phyloP scores from a whole-genome alignment of 768 basidiomycete species.

The Strobilomyces dryophilus region DNA sequence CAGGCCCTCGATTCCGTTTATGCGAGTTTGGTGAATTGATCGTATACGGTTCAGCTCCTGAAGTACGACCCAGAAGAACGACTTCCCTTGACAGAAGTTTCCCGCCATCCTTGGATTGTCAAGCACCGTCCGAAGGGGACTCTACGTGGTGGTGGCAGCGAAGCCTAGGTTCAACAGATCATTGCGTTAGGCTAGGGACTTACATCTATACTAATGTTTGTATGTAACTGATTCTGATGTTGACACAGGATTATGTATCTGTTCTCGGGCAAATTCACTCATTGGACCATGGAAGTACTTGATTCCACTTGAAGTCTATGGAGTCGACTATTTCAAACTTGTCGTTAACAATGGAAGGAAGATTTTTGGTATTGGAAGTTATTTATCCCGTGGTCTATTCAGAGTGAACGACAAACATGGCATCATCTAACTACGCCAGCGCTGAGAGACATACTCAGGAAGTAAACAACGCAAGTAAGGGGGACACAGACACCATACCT shows the following conservation, averaged over 20 bases:
- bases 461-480: neutral
- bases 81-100: constrained; percentile 68
- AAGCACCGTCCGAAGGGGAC: constrained; percentile 54
- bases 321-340: neutral
- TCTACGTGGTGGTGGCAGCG: constrained; percentile 29
- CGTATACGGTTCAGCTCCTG: constrained; percentile 58
- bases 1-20: neutral
- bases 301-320: no score
- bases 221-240: constrained; percentile 8
- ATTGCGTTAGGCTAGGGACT: neutral
- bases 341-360: no score
- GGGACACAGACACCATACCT: constrained; percentile 1
- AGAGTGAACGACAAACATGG: constrained; percentile 15
- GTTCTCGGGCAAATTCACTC: neutral
- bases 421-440: constrained; percentile 19
- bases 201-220: constrained; percentile 11
- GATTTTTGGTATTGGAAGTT: constrained; percentile 8
- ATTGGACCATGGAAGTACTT: neutral
- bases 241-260: neutral
- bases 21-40: constrained; percentile 12
- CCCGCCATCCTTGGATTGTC: constrained; percentile 83
- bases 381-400: constrained; percentile 22
- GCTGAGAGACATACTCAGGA: neutral
- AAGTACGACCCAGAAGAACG: constrained; percentile 77
- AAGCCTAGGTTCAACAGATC: constrained; percentile 7